Evolutionary conservation across 2,329 filamentous ascomycete genomes (phyloP), one percentile per base, ranked within the genome.

Genomic region (Coniella lustricola): DNA sequence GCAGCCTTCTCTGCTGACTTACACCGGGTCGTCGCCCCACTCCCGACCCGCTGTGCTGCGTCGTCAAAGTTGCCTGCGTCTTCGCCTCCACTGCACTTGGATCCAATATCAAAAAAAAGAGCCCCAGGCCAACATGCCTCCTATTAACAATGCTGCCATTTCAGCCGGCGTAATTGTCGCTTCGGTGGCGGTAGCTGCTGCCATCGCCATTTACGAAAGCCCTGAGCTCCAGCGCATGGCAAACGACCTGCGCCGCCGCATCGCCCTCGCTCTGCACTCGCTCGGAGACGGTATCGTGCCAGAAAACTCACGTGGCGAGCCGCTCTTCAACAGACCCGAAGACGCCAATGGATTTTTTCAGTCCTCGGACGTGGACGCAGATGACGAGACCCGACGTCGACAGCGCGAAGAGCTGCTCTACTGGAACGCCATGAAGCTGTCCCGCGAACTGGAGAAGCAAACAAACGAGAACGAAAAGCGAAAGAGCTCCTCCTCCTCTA

Each of bases 401-500:
- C 81, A 84, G 60, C 72, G 80, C 33, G 80, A 84, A 57, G 81
- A 84, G 62, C 60, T 84, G 51, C 68, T 83, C 63, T 83, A 82
- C 57, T 84, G 81, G 81, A 84, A 84, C 36, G 49, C 52, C 31
- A 13, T 54, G 17, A 54, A 54, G 49, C 21, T 51, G 35, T 49
- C 44, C 44, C 34, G 42, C 12, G 58, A 61, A 21, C 46, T 62
- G 13, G 58, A 59, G 44, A 64, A 62, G 44, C 52, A 50, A 32
- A 55, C 50, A 50, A 52, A 53, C 37, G 57, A 57, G 25, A 61
- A 58, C 36, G 53, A 36, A 49, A 64, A 21, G 25, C 34, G 18
- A 16, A 53, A 51, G 42, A 39, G 21, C 40, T 32, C 21, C 8
- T 18, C 34, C 4, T 44, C 44, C 12, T 68, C n/a, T n/a, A n/a